Percentiles rank a stretch among this genome's conserved stretches.
phyloP scores from a whole-genome alignment of 2,329 filamentous ascomycete species.

The Cadophora sp. region DNA sequence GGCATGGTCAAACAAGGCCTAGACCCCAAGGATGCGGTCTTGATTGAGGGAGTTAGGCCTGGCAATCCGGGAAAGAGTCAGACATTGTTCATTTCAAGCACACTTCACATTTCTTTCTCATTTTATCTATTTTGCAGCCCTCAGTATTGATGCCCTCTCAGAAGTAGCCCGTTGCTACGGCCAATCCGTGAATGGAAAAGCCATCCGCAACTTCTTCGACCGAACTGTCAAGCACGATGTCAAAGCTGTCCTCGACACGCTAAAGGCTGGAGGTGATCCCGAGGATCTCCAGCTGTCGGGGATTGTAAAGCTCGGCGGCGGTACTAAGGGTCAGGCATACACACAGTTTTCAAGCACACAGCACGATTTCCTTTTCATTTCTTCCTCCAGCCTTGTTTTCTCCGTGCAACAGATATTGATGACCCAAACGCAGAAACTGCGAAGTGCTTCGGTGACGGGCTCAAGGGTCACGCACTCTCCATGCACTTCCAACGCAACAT shows the following conservation, averaged over 20 bases:
- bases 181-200: conserved; percentile 21
- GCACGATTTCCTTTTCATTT: neutral
- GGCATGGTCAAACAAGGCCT: conserved; percentile 11
- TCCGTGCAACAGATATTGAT: conserved; percentile 8
- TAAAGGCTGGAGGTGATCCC: conserved; percentile 25
- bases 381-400: neutral
- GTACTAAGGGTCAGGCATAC: conserved; percentile 22
- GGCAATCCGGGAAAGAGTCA: conserved; percentile 7
- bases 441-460: conserved; percentile 26
- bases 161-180: conserved; percentile 32
- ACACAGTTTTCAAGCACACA: neutral
- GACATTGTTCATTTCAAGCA: conserved; percentile 2
- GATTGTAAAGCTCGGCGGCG: conserved; percentile 22
- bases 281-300: conserved; percentile 21
- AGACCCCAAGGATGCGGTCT: conserved; percentile 25
- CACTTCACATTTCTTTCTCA: conserved; percentile 25
- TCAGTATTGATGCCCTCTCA: conserved; percentile 27
- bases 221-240: conserved; percentile 26
- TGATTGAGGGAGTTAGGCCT: conserved; percentile 21
- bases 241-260: conserved; percentile 21
- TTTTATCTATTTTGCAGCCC: neutral
- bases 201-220: conserved; percentile 23
- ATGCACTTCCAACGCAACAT: conserved; percentile 42
- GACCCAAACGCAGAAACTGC: conserved; percentile 21
- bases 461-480: conserved; percentile 27